Conservation (phyloP, 2,329 filamentous ascomycete species). For the Beauveria sp. region DNA sequence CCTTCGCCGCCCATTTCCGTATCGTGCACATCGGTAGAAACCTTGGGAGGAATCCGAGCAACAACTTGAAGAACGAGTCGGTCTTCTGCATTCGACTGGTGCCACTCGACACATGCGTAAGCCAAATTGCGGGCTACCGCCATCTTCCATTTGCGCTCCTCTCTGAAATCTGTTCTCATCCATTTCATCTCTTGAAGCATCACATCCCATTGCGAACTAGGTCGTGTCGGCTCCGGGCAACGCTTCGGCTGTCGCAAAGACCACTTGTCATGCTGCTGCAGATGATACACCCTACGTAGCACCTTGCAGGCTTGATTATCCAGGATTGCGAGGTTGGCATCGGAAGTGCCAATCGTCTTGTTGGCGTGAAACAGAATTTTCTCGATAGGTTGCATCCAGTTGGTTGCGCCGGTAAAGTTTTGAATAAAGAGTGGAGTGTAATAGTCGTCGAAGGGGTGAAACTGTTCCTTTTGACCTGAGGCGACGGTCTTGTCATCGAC, state of each 20-base stretch:
- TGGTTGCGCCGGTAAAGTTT: slow-evolving; percentile 45
- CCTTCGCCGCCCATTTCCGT: slow-evolving; percentile 27
- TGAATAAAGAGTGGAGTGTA: slow-evolving; percentile 56
- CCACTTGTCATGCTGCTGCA: slow-evolving; percentile 90
- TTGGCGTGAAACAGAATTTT: slow-evolving; percentile 74
- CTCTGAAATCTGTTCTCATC: slow-evolving; percentile 94
- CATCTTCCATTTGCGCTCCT: slow-evolving; percentile 92
- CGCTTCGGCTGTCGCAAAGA: slow-evolving; percentile 83
- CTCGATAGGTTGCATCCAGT: slow-evolving; percentile 56
- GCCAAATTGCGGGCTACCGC: slow-evolving; percentile 73
- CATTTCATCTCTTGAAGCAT: slow-evolving; percentile 89
- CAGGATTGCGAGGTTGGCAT: slow-evolving; percentile 74
- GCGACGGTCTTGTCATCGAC: slow-evolving; percentile 39
- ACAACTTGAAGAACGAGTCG: slow-evolving; percentile 62
- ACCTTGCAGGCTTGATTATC: slow-evolving; percentile 86
- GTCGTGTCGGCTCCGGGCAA: slow-evolving; percentile 69
- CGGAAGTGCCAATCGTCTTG: slow-evolving; percentile 82
- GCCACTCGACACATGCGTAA: slow-evolving; percentile 76
- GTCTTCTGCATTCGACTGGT: slow-evolving; percentile 55
- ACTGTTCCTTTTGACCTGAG: slow-evolving; percentile 32
- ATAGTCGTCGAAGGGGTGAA: slow-evolving; percentile 51
- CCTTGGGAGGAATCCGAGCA: slow-evolving; percentile 39
- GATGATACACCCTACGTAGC: slow-evolving; percentile 75
- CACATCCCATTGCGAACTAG: slow-evolving; percentile 75
- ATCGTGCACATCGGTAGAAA: slow-evolving; percentile 21